Percentiles rank a stretch among this genome's conserved stretches.
Conservation (phyloP, 2,329 filamentous ascomycete genomes). For the Parastagonospora avenae region DNA sequence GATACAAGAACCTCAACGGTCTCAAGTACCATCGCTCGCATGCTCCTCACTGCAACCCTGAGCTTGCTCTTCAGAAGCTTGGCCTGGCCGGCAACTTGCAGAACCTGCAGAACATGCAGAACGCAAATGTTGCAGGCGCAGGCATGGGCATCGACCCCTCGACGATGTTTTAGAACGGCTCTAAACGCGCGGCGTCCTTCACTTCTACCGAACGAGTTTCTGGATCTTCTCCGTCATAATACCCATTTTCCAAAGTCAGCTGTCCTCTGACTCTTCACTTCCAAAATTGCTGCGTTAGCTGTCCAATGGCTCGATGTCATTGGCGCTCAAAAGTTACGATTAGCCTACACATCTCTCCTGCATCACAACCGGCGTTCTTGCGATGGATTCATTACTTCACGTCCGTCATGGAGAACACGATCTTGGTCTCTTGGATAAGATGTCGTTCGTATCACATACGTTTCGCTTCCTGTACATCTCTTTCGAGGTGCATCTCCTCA, state of each 20-base stretch:
- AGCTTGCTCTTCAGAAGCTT: slow-evolving; percentile 63
- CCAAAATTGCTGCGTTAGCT: slow-evolving; percentile 5
- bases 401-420: slow-evolving; percentile 19
- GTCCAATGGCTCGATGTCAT: slow-evolving; percentile 1
- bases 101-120: slow-evolving; percentile 47
- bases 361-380: slow-evolving; percentile 31
- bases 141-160: slow-evolving; percentile 63
- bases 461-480: slow-evolving; percentile 35
- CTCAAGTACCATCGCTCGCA: slow-evolving; percentile 84
- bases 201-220: slow-evolving; percentile 1
- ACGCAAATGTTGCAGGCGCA: slow-evolving; percentile 57
- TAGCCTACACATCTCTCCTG: slow-evolving; percentile 21
- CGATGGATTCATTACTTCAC: slow-evolving; percentile 13
- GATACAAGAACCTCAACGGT: slow-evolving; percentile 98
- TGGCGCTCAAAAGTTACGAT: slow-evolving; percentile 27
- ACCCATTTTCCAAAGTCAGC: slow-evolving; percentile 15
- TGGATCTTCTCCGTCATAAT: slow-evolving; percentile 18
- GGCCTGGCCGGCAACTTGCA: slow-evolving; percentile 47
- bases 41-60: slow-evolving; percentile 87
- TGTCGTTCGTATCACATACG: slow-evolving; percentile 16
- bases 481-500: slow-evolving; percentile 33
- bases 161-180: slow-evolving; percentile 45
- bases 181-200: slow-evolving; percentile 13
- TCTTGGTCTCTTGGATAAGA: slow-evolving; percentile 27
- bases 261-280: slow-evolving; percentile 3